Conservation (phyloP, 345 rosid genomes). For the Brassica carinata region DNA sequence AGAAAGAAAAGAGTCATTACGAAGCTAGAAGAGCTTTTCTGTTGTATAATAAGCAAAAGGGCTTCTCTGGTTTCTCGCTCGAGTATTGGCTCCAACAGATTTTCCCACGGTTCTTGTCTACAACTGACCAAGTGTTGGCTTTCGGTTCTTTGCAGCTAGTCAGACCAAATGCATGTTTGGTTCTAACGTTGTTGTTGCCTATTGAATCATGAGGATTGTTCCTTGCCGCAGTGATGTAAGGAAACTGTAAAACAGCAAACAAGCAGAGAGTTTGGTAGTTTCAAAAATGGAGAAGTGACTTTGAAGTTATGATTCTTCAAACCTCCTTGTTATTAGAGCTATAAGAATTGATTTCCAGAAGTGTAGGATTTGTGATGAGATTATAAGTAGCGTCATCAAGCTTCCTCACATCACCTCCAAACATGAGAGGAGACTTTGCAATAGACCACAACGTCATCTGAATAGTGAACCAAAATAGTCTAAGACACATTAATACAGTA, state of each 20-base stretch:
- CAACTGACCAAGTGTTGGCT: conserved; percentile 61
- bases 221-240: conserved; percentile 44
- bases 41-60: conserved; percentile 72
- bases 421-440: conserved; percentile 91
- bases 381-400: conserved; percentile 62
- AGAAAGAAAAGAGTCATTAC: conserved; percentile 41
- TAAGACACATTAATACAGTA: not conserved
- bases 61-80: conserved; percentile 36
- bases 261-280: not conserved
- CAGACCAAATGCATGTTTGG: conserved; percentile 52
- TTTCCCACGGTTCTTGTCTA: conserved; percentile 50
- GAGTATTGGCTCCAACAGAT: conserved; percentile 69
- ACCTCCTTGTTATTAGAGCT: conserved; percentile 84
- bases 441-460: conserved; percentile 97
- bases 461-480: conserved; percentile 33
- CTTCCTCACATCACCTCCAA: conserved; percentile 84
- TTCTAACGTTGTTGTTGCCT: conserved; percentile 27
- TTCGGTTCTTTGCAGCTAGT: conserved; percentile 68
- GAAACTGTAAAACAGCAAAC: conserved; percentile 49
- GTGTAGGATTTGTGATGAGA: conserved; percentile 71
- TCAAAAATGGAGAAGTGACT: not conserved
- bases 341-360: conserved; percentile 67
- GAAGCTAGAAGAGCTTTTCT: conserved; percentile 50
- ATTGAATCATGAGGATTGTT: conserved; percentile 13
- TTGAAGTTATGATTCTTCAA: conserved; percentile 26